Evolutionary conservation across 1,284 basidiomycete species (phyloP).

Genomic region (Leccinum griseonigrum): DNA sequence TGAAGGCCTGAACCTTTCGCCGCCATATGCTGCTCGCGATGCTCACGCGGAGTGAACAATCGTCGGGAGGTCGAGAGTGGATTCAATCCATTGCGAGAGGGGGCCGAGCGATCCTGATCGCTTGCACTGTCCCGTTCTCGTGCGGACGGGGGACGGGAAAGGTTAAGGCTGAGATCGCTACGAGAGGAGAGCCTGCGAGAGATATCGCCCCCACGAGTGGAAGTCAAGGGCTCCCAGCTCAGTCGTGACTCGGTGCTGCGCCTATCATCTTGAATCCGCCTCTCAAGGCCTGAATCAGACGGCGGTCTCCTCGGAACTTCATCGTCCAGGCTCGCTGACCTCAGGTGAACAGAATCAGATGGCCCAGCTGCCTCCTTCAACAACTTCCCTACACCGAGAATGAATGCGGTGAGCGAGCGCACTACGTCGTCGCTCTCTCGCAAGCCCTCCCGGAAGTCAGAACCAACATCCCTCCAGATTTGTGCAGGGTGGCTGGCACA

Average conservation of each 20-base stretch:
- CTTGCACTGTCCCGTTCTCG: conserved; percentile 27
- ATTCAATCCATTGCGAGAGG: conserved; percentile 24
- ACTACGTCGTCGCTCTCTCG: conserved; percentile 75
- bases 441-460: conserved; percentile 67
- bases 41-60: conserved; percentile 53
- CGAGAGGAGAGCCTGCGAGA: conserved; percentile 32
- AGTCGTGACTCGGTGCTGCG: conserved; percentile 53
- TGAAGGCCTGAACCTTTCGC: conserved; percentile 25
- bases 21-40: conserved; percentile 38
- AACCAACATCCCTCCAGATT: conserved; percentile 64
- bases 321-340: conserved; percentile 50
- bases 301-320: conserved; percentile 36
- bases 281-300: conserved; percentile 37
- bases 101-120: conserved; percentile 35
- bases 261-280: conserved; percentile 51
- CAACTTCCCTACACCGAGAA: conserved; percentile 68
- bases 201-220: conserved; percentile 21
- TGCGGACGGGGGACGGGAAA: conserved; percentile 29
- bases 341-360: conserved; percentile 36
- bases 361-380: conserved; percentile 51
- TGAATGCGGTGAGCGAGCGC: conserved; percentile 66
- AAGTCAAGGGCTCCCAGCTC: conserved; percentile 51
- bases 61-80: conserved; percentile 40
- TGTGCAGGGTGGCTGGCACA: conserved; percentile 43
- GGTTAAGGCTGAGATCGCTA: conserved; percentile 24